Conservation (phyloP, 2,329 filamentous ascomycete species). For the Fusarium sp. region DNA sequence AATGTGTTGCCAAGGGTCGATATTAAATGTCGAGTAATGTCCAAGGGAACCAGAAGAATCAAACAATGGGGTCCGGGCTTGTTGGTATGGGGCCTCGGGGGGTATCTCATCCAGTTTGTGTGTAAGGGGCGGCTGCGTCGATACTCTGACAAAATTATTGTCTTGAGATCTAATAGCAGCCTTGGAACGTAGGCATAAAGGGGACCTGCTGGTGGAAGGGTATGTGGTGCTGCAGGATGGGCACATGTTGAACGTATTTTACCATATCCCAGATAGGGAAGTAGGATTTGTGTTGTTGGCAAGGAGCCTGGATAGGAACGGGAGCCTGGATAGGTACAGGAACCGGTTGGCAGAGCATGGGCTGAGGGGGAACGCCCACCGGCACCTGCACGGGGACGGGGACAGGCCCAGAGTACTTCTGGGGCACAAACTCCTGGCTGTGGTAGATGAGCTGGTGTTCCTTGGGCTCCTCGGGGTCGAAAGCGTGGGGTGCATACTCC, state of each 20-base stretch:
- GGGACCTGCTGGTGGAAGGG: slow-evolving; percentile 66
- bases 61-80: slow-evolving; percentile 22
- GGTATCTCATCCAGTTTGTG: slow-evolving; percentile 35
- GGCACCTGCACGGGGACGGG: slow-evolving; percentile 46
- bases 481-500: slow-evolving; percentile 57
- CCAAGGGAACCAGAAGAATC: slow-evolving; percentile 35
- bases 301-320: slow-evolving; percentile 52
- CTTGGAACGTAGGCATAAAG: slow-evolving; percentile 63
- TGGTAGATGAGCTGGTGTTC: slow-evolving; percentile 54
- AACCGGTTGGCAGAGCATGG: slow-evolving; percentile 48
- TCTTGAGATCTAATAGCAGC: slow-evolving; percentile 56
- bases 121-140: slow-evolving; percentile 7
- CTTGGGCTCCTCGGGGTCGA: slow-evolving; percentile 59
- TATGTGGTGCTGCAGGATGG: slow-evolving; percentile 61
- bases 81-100: slow-evolving; percentile 24
- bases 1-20: slow-evolving; percentile 27
- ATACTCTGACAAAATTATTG: slow-evolving; percentile 1
- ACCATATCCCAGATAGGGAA: slow-evolving; percentile 65
- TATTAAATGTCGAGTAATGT: slow-evolving; percentile 39
- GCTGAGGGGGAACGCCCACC: slow-evolving; percentile 40
- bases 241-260: slow-evolving; percentile 63
- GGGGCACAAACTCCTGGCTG: slow-evolving; percentile 59
- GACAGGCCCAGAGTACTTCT: slow-evolving; percentile 58
- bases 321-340: slow-evolving; percentile 49
- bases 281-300: slow-evolving; percentile 60